Conservation (phyloP, 140 eudicot species). For the Ambrosia hybrid region DNA sequence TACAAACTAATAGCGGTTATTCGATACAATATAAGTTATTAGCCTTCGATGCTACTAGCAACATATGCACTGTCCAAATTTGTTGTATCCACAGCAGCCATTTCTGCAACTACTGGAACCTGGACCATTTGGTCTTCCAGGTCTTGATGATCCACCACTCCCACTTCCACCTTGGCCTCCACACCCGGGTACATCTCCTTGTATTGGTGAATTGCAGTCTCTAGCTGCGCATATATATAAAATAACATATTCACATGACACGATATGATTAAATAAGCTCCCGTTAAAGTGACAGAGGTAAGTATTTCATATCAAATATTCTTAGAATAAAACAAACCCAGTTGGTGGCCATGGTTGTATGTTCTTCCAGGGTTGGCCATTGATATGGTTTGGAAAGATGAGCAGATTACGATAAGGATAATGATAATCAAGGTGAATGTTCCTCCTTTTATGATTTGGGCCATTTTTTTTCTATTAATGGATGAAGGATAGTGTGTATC, state of each 20-base stretch:
- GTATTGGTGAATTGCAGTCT: constrained; percentile 3
- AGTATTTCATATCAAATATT: background rate
- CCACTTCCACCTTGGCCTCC: constrained; percentile 16
- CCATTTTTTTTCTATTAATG: background rate
- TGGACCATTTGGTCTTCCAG: constrained; percentile 14
- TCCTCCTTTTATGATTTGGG: constrained; percentile 7
- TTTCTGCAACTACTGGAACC: constrained; percentile 21
- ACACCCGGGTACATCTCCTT: background rate
- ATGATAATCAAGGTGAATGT: constrained; percentile 18
- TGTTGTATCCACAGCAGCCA: constrained; percentile 16
- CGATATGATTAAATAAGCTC: background rate
- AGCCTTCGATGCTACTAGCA: constrained; percentile 11
- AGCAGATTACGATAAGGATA: constrained; percentile 3
- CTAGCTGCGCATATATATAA: constrained; percentile 17
- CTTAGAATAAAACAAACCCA: constrained; percentile 14
- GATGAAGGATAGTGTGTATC: background rate
- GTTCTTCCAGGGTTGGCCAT: constrained; percentile 1
- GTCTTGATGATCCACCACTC: background rate
- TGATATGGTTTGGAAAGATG: constrained; percentile 2
- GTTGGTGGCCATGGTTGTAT: constrained; percentile 4
- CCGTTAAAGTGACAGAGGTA: no score
- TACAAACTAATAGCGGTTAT: background rate
- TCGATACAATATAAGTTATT: background rate
- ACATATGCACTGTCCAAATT: constrained; percentile 19
- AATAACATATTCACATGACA: background rate